Percentiles rank a stretch among this genome's conserved stretches.
phyloP scores from a whole-genome alignment of 2,329 filamentous ascomycete species.

The Ascochyta fabae region DNA sequence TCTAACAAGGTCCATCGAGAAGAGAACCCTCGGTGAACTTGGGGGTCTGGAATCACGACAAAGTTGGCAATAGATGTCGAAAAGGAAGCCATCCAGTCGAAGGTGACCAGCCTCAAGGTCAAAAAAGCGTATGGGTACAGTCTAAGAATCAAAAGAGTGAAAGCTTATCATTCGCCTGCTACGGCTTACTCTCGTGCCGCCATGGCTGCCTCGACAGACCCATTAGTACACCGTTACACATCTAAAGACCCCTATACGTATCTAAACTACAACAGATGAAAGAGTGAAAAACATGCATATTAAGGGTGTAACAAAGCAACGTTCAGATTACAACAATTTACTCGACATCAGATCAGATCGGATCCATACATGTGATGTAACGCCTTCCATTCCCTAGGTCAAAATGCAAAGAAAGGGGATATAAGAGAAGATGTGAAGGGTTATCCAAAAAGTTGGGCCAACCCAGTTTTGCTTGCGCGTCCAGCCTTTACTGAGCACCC shows the following conservation, averaged over 20 bases:
- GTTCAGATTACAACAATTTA: conserved; percentile 34
- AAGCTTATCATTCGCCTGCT: conserved; percentile 5
- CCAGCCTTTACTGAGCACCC: conserved; percentile 55
- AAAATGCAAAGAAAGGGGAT: conserved; percentile 23
- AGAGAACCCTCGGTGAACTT: no score
- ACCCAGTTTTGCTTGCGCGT: conserved; percentile 1
- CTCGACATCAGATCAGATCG: conserved; percentile 23
- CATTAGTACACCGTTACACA: conserved; percentile 12
- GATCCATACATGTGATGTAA: conserved; percentile 16
- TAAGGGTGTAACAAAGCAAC: conserved; percentile 19
- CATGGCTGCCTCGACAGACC: background rate
- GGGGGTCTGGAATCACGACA: no score
- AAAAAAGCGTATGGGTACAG: background rate
- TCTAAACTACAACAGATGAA: conserved; percentile 34
- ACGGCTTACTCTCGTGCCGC: background rate
- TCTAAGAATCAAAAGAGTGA: background rate
- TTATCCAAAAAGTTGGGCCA: conserved; percentile 2
- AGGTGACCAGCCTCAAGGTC: background rate
- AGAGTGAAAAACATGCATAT: conserved; percentile 24
- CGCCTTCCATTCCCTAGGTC: conserved; percentile 20
- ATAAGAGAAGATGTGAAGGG: conserved; percentile 18
- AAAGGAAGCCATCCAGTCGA: background rate
- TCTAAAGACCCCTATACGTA: conserved; percentile 28
- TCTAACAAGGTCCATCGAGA: no score
- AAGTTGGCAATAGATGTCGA: no score